These are phyloP conservation scores for Boeremia exigua DNA, from an alignment of 2,329 filamentous ascomycete genomes.

Conservation along the genomic window DNA sequence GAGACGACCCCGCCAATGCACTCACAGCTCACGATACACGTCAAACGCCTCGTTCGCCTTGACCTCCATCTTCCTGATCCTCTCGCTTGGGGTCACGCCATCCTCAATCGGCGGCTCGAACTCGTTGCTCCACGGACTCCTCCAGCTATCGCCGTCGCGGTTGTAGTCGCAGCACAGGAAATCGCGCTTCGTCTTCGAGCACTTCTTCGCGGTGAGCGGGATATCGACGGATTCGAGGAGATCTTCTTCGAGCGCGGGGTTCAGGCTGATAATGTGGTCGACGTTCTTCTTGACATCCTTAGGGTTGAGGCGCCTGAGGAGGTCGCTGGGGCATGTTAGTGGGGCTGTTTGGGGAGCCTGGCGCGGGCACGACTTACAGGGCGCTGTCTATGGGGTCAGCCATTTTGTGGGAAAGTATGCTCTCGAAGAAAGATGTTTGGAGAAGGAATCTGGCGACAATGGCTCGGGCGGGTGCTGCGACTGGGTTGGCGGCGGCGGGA, in stretches of 20 bases:
- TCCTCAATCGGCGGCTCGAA: conserved; percentile 90
- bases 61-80: conserved; percentile 91
- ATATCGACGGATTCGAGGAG: conserved; percentile 98
- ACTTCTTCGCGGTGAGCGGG: conserved; percentile 84
- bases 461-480: conserved; percentile 10
- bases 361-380: conserved; percentile 59
- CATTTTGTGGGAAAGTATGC: conserved; percentile 30
- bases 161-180: conserved; percentile 99
- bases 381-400: conserved; percentile 66
- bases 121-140: conserved; percentile 98
- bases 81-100: conserved; percentile 85
- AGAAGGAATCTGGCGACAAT: conserved; percentile 20
- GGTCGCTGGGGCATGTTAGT: conserved; percentile 69
- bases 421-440: conserved; percentile 21
- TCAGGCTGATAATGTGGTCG: conserved; percentile 83
- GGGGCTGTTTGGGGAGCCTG: not conserved
- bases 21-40: conserved; percentile 85
- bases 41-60: conserved; percentile 96
- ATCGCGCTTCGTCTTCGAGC: conserved; percentile 87
- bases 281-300: conserved; percentile 90
- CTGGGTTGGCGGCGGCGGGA: conserved; percentile 13
- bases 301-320: conserved; percentile 95
- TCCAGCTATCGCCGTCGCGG: conserved; percentile 96
- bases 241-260: conserved; percentile 93
- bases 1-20: conserved; percentile 17